Percentiles rank a stretch among this genome's conserved stretches.
Conservation (phyloP, 345 rosid genomes). For the Brassica juncea region DNA sequence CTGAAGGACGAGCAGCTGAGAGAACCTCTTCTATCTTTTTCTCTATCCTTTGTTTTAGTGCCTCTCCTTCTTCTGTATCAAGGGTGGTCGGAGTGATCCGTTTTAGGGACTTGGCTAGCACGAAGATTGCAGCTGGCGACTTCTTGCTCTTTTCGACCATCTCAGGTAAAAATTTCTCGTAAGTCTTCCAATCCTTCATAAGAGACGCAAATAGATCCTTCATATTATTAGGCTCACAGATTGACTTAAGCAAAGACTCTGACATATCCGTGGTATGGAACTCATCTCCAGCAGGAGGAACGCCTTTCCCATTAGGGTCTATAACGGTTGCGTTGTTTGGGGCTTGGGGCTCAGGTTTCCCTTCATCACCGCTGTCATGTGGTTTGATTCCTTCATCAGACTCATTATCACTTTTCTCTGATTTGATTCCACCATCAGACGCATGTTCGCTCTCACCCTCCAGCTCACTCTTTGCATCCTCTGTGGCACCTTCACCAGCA, state of each 20-base stretch:
- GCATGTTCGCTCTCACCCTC: not conserved
- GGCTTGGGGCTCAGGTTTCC: not conserved
- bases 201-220: not conserved
- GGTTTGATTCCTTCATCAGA: not conserved
- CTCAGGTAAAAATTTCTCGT: not conserved
- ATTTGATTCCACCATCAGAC: not conserved
- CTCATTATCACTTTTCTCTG: not conserved
- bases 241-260: not conserved
- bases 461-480: not conserved
- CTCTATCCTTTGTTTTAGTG: not conserved
- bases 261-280: not conserved
- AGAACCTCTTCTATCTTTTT: constrained; percentile 7
- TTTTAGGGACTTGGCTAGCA: constrained; percentile 43
- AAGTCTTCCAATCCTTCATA: not conserved
- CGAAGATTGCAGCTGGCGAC: constrained; percentile 42
- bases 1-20: not conserved
- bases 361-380: not conserved
- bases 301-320: not conserved
- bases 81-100: not conserved
- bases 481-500: not conserved
- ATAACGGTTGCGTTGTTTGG: not conserved
- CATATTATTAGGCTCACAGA: not conserved
- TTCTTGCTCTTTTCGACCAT: constrained; percentile 11
- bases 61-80: not conserved
- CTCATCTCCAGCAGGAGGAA: not conserved